These are phyloP conservation scores for Linum usitatissimum DNA, from an alignment of 345 rosid genomes.

Conservation along the genomic window DNA sequence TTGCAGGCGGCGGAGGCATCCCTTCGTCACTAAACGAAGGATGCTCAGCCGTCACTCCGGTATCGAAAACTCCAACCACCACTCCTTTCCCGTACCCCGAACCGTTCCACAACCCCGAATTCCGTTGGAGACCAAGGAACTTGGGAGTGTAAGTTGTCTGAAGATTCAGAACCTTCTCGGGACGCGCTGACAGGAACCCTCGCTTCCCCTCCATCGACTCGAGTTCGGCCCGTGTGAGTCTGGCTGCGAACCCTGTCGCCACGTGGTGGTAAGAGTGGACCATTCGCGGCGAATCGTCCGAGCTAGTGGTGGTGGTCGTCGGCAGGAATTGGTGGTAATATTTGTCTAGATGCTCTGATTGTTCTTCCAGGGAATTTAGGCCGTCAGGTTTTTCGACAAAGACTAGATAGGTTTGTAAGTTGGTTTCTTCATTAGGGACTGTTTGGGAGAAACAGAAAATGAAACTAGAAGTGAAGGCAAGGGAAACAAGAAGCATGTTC, in stretches of 20 bases:
- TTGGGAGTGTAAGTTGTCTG: background rate
- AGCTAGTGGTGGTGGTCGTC: background rate
- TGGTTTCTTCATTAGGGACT: background rate
- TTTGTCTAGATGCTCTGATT: background rate
- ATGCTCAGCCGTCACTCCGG: background rate
- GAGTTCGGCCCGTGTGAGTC: background rate
- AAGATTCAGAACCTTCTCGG: background rate
- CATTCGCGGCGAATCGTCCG: background rate
- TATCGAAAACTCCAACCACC: background rate
- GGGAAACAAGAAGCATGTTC: background rate
- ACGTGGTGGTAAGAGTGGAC: background rate
- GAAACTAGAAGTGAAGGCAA: background rate
- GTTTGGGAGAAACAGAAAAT: background rate
- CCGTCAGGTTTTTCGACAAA: background rate
- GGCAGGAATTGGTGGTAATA: background rate
- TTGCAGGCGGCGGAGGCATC: conserved; percentile 1
- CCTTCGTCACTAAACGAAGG: background rate
- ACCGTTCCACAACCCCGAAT: background rate
- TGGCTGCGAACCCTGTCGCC: background rate
- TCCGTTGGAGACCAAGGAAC: background rate
- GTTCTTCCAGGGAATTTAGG: background rate
- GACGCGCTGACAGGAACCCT: conserved; percentile 2
- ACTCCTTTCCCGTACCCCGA: background rate
- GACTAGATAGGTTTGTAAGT: background rate
- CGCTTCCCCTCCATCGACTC: background rate